Conservation (phyloP, 75 land plant species). For the Chamaecyparis obtusa region DNA sequence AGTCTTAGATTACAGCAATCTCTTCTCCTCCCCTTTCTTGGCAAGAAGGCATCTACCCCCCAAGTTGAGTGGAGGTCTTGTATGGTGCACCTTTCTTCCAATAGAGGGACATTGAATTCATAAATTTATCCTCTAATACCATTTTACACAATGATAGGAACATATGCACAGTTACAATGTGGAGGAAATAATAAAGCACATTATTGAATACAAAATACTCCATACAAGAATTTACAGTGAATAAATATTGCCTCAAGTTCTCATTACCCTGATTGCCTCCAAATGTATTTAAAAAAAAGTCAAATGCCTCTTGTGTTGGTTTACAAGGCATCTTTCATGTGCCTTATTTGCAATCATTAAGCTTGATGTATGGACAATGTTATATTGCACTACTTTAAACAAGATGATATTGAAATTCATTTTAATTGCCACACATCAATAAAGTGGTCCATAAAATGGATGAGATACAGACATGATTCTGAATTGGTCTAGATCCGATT, state of each 20-base stretch:
- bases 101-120: background rate
- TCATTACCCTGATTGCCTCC: background rate
- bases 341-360: background rate
- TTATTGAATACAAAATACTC: background rate
- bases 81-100: background rate
- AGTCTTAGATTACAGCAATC: background rate
- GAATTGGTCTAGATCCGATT: too few relatives aligned
- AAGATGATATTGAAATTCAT: background rate
- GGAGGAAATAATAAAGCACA: background rate
- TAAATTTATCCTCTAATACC: background rate
- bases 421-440: too few relatives aligned
- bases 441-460: too few relatives aligned
- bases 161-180: background rate
- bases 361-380: background rate
- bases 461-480: too few relatives aligned
- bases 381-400: background rate
- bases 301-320: background rate
- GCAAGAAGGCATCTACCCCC: background rate
- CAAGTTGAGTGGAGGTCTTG: background rate
- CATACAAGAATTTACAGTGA: background rate
- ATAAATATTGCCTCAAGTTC: background rate
- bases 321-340: background rate
- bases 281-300: background rate
- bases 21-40: background rate
- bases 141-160: background rate